Evolutionary conservation across 192 early-diverging fungal species (phyloP), one percentile per base, ranked within the genome.

Genomic region (Coemansia sp.): DNA sequence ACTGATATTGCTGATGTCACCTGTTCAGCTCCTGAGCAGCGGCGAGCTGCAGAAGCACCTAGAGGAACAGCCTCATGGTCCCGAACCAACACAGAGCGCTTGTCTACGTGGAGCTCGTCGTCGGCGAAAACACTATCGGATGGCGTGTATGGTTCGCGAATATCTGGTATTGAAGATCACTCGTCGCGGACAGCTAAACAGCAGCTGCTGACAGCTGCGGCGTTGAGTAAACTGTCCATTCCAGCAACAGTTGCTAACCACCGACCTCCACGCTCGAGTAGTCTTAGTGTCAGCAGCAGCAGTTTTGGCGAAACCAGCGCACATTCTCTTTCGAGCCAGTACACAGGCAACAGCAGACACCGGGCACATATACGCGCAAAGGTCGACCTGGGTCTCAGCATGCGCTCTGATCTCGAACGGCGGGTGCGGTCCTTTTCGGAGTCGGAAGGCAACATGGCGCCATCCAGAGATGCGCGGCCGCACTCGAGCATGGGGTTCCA

Each of bases 51-150:
- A 57, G 69, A 50, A 50, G 43, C 25, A 55, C 53, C 56, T 59
- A 57, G 55, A 57, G 34, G 9, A 57, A 57, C 17, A 17, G n/a
- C 33, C 55, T 57, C 63, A 14, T 69, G 60, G 65, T 45, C 41
- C 8, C 56, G 69, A 20, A 63, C 49, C 42, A 76, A 71, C 62
- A 64, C 73, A 0, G 78, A 71, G 53, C 66, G 79, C 14, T 72
- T 81, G 79, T 81, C 79, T 34, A 81, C 79, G 14, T 81, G 79
- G 79, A 81, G 79, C 58, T 65, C 79, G 1, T 81, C 79, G 5
- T 81, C 79, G 6, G 74, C 66, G 0, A 63, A 67, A 29, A 81
- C 79, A 10, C 61, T 81, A 9, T 59, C 79, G 2, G 75, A 76
- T 22, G 70, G 66, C 22, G n/a, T 65, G 36, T 61, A 50, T 11